Conservation (phyloP, 1,284 basidiomycete species). For the Vanrija sp. region DNA sequence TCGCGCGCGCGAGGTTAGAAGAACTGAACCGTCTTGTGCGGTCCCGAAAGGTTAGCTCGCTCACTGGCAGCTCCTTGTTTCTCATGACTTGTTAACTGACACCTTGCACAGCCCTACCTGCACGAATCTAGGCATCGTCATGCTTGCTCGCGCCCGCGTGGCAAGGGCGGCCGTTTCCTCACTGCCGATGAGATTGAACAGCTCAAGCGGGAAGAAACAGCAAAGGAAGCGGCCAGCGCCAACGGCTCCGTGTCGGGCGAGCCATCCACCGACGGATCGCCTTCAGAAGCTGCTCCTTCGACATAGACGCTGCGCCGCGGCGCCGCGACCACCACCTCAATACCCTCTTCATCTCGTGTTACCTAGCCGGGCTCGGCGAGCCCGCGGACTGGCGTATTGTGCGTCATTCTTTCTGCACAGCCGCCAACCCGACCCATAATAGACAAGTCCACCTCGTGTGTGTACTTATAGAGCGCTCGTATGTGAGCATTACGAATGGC, state of each 20-base stretch:
- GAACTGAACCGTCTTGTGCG: slow-evolving; percentile 86
- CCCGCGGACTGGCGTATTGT: too few relatives aligned
- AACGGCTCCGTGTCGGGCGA: not conserved
- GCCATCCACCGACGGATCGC: too few relatives aligned
- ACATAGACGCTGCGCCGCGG: too few relatives aligned
- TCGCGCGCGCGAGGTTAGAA: slow-evolving; percentile 80
- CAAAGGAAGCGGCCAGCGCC: slow-evolving; percentile 14
- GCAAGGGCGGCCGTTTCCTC: slow-evolving; percentile 93
- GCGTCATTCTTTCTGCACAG: too few relatives aligned
- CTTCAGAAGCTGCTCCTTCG: too few relatives aligned
- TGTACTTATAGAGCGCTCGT: slow-evolving; percentile 14
- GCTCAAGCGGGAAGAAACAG: slow-evolving; percentile 46
- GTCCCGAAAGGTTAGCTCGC: slow-evolving; percentile 71
- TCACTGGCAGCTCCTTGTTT: not conserved
- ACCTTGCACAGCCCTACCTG: slow-evolving; percentile 71
- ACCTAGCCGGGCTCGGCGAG: too few relatives aligned
- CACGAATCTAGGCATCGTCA: slow-evolving; percentile 97
- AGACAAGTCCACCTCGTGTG: slow-evolving; percentile 12
- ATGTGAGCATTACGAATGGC: too few relatives aligned
- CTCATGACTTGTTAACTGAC: too few relatives aligned
- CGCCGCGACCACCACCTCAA: not conserved
- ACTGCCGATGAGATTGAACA: slow-evolving; percentile 81
- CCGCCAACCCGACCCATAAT: not conserved
- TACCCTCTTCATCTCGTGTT: not conserved
- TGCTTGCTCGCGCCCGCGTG: slow-evolving; percentile 92